phyloP scores from a whole-genome alignment of 441 rosid species.

The Eruca vesicaria region DNA sequence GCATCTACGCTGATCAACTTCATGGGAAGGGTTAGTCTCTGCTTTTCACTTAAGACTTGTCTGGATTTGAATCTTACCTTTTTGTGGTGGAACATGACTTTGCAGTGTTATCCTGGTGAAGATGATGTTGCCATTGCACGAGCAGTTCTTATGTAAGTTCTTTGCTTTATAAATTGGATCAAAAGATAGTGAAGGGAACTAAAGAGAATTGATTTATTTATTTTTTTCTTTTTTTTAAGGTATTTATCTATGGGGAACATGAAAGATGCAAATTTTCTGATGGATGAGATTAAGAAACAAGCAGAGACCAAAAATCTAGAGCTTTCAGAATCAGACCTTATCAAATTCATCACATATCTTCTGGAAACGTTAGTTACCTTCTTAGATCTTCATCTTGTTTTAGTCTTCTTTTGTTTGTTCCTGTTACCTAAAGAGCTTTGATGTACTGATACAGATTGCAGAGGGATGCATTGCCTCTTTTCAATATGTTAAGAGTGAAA shows the following conservation, averaged over 20 bases:
- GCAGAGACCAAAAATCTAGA: conserved; percentile 56
- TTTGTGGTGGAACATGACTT: conserved; percentile 1
- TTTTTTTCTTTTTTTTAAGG: conserved; percentile 40
- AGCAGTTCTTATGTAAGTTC: conserved; percentile 70
- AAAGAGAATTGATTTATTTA: background rate
- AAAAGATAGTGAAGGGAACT: background rate
- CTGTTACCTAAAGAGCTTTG: conserved; percentile 10
- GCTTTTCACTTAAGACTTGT: background rate
- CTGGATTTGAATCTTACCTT: background rate
- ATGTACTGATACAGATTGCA: conserved; percentile 54
- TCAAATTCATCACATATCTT: conserved; percentile 62
- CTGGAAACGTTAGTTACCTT: conserved; percentile 66
- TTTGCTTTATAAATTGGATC: conserved; percentile 5
- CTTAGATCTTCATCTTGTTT: conserved; percentile 13
- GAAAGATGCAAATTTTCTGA: conserved; percentile 70
- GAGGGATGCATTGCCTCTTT: conserved; percentile 91
- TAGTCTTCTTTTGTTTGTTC: background rate
- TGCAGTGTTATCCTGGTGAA: conserved; percentile 98
- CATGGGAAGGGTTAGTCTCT: conserved; percentile 77
- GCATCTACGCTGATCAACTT: conserved; percentile 78
- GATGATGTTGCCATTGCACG: conserved; percentile 91
- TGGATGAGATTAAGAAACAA: conserved; percentile 75
- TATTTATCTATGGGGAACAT: conserved; percentile 79
- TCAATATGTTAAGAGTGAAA: conserved; percentile 74
- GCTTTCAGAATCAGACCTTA: conserved; percentile 65